Evolutionary conservation across 2,329 filamentous ascomycete species (phyloP).

Genomic region (Bimuria novae-zelandiae): DNA sequence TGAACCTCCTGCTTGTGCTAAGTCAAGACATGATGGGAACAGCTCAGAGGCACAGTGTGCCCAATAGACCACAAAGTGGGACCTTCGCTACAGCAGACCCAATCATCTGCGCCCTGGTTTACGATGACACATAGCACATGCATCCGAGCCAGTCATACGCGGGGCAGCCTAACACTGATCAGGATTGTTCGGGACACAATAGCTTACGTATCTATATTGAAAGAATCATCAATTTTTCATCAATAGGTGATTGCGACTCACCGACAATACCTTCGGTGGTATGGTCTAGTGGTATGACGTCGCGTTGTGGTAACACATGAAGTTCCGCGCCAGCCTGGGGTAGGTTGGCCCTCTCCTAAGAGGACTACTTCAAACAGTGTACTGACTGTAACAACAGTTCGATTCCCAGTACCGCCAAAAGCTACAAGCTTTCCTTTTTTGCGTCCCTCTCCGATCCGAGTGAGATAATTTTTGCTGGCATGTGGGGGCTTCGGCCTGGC

Average conservation of each 20-base stretch:
- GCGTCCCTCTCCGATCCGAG: background rate
- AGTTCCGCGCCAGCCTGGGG: conserved; percentile 22
- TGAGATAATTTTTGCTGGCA: background rate
- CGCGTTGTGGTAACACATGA: conserved; percentile 20
- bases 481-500: too few species aligned
- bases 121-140: background rate
- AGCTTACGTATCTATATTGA: background rate
- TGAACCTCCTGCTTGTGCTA: too few species aligned
- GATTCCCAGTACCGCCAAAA: conserved; percentile 24
- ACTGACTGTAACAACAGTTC: conserved; percentile 16
- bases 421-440: conserved; percentile 8
- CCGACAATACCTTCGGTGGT: conserved; percentile 14
- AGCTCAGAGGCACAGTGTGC: too few species aligned
- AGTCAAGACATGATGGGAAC: too few species aligned
- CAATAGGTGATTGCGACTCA: conserved; percentile 9
- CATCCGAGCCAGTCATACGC: background rate
- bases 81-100: background rate
- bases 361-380: conserved; percentile 1
- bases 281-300: conserved; percentile 28
- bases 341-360: conserved; percentile 13
- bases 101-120: background rate
- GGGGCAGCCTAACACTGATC: too few species aligned
- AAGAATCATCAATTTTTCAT: background rate
- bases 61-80: background rate
- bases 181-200: too few species aligned